A percentile compares a stretch with the other conserved stretches of the same genome.
These are phyloP conservation scores for Ceratobasidium theobromae DNA, from an alignment of 1,284 basidiomycete species.

Conservation along the genomic window DNA sequence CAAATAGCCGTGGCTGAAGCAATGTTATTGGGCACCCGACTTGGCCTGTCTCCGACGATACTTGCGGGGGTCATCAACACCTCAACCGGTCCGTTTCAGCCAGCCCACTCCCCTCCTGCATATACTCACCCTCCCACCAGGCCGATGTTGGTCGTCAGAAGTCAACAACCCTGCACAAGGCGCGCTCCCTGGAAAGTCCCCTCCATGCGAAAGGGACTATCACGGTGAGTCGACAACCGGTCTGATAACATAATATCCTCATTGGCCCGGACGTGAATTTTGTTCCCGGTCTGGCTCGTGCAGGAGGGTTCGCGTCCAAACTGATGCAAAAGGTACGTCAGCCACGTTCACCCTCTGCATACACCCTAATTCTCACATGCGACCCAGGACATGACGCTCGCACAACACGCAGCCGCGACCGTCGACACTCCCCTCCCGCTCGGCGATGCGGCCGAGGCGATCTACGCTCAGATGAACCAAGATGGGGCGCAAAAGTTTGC, in stretches of 20 bases:
- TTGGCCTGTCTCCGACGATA: slow-evolving; percentile 73
- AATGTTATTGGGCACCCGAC: slow-evolving; percentile 77
- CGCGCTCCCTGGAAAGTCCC: slow-evolving; percentile 67
- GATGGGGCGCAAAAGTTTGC: slow-evolving; percentile 57
- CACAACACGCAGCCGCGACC: slow-evolving; percentile 58
- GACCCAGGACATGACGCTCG: slow-evolving; percentile 75
- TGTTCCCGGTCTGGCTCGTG: neutral
- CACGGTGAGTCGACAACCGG: slow-evolving; percentile 49
- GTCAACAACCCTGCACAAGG: slow-evolving; percentile 86
- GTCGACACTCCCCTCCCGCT: slow-evolving; percentile 61
- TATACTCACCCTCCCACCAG: slow-evolving; percentile 36
- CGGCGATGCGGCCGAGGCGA: slow-evolving; percentile 58
- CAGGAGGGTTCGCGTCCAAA: slow-evolving; percentile 72
- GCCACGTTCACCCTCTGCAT: neutral
- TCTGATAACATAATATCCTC: neutral
- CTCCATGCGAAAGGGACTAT: slow-evolving; percentile 81
- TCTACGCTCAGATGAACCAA: slow-evolving; percentile 60
- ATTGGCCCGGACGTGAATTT: neutral
- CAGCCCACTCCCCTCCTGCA: neutral
- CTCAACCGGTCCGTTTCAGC: slow-evolving; percentile 62
- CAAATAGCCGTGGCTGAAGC: slow-evolving; percentile 80
- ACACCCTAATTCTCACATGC: neutral
- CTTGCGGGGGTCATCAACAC: slow-evolving; percentile 81
- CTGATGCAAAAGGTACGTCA: slow-evolving; percentile 76
- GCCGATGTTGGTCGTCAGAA: slow-evolving; percentile 75